Percentiles rank a stretch among this genome's conserved stretches.
Evolutionary conservation across 305 asterid genomes (phyloP).

Genomic region (Fraxinus paxiana): DNA sequence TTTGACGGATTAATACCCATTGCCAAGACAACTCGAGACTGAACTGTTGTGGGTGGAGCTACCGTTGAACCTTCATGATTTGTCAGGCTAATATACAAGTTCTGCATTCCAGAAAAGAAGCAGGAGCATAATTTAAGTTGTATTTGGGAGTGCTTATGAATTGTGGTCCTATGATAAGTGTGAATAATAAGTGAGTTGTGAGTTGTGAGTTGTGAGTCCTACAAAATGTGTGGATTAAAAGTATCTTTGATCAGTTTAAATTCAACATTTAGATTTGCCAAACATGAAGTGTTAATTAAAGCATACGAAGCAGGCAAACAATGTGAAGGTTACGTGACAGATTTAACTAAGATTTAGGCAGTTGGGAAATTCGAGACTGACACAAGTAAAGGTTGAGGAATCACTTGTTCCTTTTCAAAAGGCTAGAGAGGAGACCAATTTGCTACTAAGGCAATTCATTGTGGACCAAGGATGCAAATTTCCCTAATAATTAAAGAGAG

Average conservation of each 20-base stretch:
- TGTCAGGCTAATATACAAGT: constrained; percentile 62
- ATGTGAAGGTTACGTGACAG: neutral
- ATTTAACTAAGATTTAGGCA: neutral
- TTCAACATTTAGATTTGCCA: neutral
- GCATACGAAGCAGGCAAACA: neutral
- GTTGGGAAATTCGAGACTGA: neutral
- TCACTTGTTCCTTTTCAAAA: neutral
- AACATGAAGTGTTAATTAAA: neutral
- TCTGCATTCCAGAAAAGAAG: constrained; percentile 45
- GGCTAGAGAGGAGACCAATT: neutral
- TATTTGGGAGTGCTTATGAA: neutral
- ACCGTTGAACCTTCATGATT: constrained; percentile 75
- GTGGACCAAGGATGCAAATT: neutral
- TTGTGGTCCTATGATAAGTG: neutral
- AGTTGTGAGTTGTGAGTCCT: neutral
- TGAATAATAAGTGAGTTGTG: neutral
- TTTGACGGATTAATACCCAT: constrained; percentile 65
- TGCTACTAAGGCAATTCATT: neutral
- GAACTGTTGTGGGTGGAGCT: constrained; percentile 63
- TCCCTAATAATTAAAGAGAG: neutral
- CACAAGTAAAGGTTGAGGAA: neutral
- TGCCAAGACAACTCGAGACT: constrained; percentile 58
- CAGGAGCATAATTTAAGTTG: constrained; percentile 7
- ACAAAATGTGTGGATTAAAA: neutral
- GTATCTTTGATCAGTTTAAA: neutral